These are phyloP conservation scores for Talaromyces trachyspermus DNA, from an alignment of 495 filamentous ascomycete genomes.

Conservation along the genomic window DNA sequence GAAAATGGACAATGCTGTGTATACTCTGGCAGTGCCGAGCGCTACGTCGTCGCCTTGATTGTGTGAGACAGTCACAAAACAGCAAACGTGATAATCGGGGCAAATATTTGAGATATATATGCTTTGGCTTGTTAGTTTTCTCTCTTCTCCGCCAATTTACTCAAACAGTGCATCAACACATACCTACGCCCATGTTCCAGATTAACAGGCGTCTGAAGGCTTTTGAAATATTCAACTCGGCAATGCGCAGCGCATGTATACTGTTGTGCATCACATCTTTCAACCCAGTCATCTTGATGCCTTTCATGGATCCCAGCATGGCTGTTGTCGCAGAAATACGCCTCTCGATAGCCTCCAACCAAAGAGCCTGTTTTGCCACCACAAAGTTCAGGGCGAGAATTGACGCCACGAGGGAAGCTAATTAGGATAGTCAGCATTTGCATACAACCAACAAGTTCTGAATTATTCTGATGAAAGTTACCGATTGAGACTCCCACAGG, in stretches of 20 bases:
- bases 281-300: constrained; percentile 49
- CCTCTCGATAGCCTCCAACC: constrained; percentile 51
- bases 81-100: constrained; percentile 45
- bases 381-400: constrained; percentile 37
- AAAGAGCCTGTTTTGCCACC: constrained; percentile 39
- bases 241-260: constrained; percentile 44
- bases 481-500: constrained; percentile 45
- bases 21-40: constrained; percentile 44
- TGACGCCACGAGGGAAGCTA: constrained; percentile 24
- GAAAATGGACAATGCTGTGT: constrained; percentile 56
- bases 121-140: constrained; percentile 15
- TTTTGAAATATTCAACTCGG: constrained; percentile 51
- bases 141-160: background rate
- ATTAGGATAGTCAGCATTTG: constrained; percentile 5
- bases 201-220: constrained; percentile 48
- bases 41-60: constrained; percentile 35
- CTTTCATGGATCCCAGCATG: constrained; percentile 51
- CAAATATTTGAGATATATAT: constrained; percentile 44
- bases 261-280: constrained; percentile 23
- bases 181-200: constrained; percentile 45
- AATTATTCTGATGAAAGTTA: constrained; percentile 15
- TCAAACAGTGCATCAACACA: background rate
- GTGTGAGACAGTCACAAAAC: constrained; percentile 43
- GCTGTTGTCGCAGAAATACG: constrained; percentile 43
- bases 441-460: constrained; percentile 9